Evolutionary conservation across 139 green algal genomes (phyloP).

Genomic region (Ettlia oleoabundans): DNA sequence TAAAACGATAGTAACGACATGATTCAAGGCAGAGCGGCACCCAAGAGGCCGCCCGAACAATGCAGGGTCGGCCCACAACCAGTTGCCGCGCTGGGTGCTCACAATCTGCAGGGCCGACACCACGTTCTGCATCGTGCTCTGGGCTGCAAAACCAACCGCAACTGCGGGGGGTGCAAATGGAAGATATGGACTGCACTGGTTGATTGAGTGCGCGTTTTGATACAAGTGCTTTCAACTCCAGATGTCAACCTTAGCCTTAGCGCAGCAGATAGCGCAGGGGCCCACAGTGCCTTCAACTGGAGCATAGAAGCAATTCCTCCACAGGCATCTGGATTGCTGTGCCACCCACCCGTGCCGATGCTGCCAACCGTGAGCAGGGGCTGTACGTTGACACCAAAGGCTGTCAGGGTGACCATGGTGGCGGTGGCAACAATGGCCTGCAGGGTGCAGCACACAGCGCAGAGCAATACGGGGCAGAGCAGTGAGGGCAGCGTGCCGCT

Average conservation of each 20-base stretch:
- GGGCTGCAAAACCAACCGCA: conserved; percentile 46
- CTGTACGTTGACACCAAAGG: conserved; percentile 38
- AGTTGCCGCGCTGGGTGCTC: neutral
- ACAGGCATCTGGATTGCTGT: no score
- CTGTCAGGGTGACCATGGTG: conserved; percentile 1
- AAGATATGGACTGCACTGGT: no score
- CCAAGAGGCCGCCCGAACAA: neutral
- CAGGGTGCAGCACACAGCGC: no score
- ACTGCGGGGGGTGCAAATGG: neutral
- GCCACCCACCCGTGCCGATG: conserved; percentile 3
- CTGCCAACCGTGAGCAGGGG: conserved; percentile 25
- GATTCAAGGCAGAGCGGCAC: neutral
- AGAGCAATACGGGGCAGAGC: no score
- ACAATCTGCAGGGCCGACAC: conserved; percentile 46
- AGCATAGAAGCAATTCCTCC: no score
- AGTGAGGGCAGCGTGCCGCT: no score
- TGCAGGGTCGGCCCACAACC: neutral
- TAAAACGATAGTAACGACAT: neutral
- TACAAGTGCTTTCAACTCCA: no score
- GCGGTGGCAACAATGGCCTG: conserved; percentile 19
- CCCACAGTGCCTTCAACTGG: no score
- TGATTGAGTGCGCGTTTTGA: no score
- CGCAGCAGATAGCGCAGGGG: no score
- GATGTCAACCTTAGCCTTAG: no score
- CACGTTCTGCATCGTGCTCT: conserved; percentile 46